Evolutionary conservation across 306 rosid genomes (phyloP).

Genomic region (Erythrophleum fordii): DNA sequence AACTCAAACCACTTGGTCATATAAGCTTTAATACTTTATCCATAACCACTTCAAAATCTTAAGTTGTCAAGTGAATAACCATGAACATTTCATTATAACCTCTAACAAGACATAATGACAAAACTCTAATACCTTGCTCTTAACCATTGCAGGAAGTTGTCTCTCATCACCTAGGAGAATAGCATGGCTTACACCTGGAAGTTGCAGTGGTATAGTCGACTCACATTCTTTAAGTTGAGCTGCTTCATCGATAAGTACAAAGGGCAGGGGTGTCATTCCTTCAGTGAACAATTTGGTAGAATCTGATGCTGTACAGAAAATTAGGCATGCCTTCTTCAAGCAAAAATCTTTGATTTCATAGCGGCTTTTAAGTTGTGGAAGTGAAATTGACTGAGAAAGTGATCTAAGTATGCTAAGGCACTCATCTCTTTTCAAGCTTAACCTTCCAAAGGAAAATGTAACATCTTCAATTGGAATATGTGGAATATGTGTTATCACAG

Average conservation of each 20-base stretch:
- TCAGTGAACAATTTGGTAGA: slow-evolving; percentile 40
- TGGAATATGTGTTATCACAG: background rate
- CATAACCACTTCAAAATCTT: background rate
- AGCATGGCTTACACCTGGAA: slow-evolving; percentile 45
- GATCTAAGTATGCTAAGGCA: slow-evolving; percentile 21
- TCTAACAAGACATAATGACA: background rate
- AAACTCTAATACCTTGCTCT: slow-evolving; percentile 56
- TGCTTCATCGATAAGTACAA: slow-evolving; percentile 61
- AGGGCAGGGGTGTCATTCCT: slow-evolving; percentile 26
- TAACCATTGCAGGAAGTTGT: slow-evolving; percentile 68
- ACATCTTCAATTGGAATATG: background rate
- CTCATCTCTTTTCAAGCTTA: background rate
- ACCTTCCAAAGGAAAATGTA: slow-evolving; percentile 6
- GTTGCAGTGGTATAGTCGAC: slow-evolving; percentile 58
- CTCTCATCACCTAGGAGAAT: slow-evolving; percentile 62
- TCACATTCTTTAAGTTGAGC: slow-evolving; percentile 71
- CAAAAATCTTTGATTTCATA: slow-evolving; percentile 4
- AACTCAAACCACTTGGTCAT: background rate
- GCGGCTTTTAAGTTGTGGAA: background rate
- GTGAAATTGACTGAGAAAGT: slow-evolving; percentile 17
- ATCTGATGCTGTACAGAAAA: slow-evolving; percentile 54
- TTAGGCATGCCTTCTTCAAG: slow-evolving; percentile 43
- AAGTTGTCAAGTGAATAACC: background rate
- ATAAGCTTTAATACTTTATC: background rate
- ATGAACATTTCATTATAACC: background rate